Evolutionary conservation across 2,329 filamentous ascomycete genomes (phyloP).

Genomic region (Diaporthe caulivora): DNA sequence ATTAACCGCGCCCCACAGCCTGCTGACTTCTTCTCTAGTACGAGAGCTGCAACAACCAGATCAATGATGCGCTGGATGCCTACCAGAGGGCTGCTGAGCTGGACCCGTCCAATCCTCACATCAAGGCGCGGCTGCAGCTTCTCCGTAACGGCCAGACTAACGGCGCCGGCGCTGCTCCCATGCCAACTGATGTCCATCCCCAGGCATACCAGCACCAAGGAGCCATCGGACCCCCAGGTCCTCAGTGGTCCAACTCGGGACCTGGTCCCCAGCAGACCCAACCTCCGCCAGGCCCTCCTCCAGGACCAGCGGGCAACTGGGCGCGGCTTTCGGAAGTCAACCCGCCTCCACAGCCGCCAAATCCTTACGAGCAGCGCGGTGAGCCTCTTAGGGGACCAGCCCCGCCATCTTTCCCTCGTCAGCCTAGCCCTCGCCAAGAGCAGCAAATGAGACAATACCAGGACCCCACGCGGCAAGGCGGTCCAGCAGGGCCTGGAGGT

Average conservation of each 20-base stretch:
- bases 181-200: conserved; percentile 95
- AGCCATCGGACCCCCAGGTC: conserved; percentile 85
- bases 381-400: conserved; percentile 78
- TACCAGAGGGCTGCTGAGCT: conserved; percentile 95
- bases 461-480: conserved; percentile 68
- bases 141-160: conserved; percentile 84
- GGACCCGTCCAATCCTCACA: conserved; percentile 92
- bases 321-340: conserved; percentile 83
- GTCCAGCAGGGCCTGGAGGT: conserved; percentile 31
- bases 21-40: conserved; percentile 68
- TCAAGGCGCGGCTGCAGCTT: conserved; percentile 93
- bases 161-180: conserved; percentile 82
- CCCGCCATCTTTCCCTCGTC: conserved; percentile 73
- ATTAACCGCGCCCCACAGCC: conserved; percentile 40
- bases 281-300: conserved; percentile 58
- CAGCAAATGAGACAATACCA: conserved; percentile 77
- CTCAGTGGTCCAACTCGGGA: conserved; percentile 88
- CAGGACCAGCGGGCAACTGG: conserved; percentile 69
- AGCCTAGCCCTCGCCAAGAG: conserved; percentile 82
- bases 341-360: conserved; percentile 78
- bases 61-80: conserved; percentile 93
- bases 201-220: conserved; percentile 90
- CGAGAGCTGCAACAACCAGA: conserved; percentile 99
- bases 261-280: conserved; percentile 68
- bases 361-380: conserved; percentile 82